Conservation (phyloP, 2,329 filamentous ascomycete species). For the Fusarium sp. region DNA sequence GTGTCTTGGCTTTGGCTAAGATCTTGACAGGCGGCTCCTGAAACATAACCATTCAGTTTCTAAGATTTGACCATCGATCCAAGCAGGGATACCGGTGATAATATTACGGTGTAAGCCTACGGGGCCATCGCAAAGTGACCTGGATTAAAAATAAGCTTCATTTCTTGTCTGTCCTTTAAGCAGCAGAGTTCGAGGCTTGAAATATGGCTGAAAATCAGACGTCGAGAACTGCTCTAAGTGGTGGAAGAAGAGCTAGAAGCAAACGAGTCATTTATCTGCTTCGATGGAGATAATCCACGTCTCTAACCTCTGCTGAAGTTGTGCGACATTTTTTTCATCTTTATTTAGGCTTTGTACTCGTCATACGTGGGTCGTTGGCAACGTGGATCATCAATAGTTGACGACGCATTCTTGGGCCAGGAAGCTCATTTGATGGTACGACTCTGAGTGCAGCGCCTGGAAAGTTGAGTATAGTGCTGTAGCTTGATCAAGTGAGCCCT, state of each 20-base stretch:
- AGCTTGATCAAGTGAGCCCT: not conserved
- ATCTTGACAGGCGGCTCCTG: not conserved
- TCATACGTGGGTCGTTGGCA: slow-evolving; percentile 32
- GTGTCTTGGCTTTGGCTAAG: slow-evolving; percentile 17
- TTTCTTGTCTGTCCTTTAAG: not conserved
- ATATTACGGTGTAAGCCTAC: not conserved
- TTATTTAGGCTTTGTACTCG: slow-evolving; percentile 13
- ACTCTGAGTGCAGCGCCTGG: not conserved
- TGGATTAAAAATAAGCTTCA: not conserved
- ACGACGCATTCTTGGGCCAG: not conserved
- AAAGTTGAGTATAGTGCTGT: not conserved
- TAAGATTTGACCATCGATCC: not conserved
- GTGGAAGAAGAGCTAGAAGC: not conserved
- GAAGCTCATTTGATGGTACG: not conserved
- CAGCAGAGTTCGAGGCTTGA: not conserved
- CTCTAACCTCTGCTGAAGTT: not conserved
- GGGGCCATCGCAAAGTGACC: not conserved
- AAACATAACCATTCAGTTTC: not conserved
- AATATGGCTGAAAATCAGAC: not conserved
- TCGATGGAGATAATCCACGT: not conserved
- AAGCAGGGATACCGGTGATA: not conserved
- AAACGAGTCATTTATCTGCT: not conserved
- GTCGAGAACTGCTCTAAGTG: not conserved
- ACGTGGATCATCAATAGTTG: slow-evolving; percentile 27
- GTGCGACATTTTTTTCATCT: slow-evolving; percentile 18